phyloP scores from a whole-genome alignment of 176 grass and related monocot species.

The Stipa capillata region DNA sequence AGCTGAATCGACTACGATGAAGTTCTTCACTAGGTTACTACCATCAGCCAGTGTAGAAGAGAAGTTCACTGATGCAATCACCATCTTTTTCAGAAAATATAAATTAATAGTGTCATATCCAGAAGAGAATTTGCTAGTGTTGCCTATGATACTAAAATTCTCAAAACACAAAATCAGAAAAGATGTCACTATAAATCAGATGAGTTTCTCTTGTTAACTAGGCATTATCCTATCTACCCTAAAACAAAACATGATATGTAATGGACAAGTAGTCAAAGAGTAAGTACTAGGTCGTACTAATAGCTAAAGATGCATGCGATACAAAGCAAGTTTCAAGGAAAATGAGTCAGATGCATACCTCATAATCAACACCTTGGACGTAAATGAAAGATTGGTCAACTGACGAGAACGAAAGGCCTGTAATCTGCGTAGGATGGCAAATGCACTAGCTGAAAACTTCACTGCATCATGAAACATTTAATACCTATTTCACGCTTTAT shows the following conservation, averaged over 20 bases:
- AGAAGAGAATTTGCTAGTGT: not conserved
- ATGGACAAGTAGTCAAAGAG: not conserved
- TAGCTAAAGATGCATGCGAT: not conserved
- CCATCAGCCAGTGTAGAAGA: not conserved
- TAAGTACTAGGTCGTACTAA: not conserved
- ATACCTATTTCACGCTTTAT: not conserved
- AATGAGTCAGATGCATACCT: conserved; percentile 39
- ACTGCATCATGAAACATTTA: not conserved
- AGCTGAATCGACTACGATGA: not conserved
- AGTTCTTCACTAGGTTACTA: not conserved
- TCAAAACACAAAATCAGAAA: not conserved
- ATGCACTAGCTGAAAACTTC: conserved; percentile 12
- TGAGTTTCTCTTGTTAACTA: not conserved
- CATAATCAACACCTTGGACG: conserved; percentile 93
- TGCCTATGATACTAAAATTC: not conserved
- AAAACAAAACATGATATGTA: not conserved
- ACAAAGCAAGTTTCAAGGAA: not conserved
- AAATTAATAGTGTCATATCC: not conserved
- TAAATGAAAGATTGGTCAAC: conserved; percentile 61
- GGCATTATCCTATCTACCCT: not conserved
- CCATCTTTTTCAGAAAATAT: not conserved
- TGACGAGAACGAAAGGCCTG: conserved; percentile 77
- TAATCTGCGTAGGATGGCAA: conserved; percentile 52
- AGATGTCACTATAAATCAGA: not conserved
- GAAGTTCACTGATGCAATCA: not conserved